Base-by-base conservation (phyloP, 2,329 filamentous ascomycete genomes). In the Myotisia sp. region DNA sequence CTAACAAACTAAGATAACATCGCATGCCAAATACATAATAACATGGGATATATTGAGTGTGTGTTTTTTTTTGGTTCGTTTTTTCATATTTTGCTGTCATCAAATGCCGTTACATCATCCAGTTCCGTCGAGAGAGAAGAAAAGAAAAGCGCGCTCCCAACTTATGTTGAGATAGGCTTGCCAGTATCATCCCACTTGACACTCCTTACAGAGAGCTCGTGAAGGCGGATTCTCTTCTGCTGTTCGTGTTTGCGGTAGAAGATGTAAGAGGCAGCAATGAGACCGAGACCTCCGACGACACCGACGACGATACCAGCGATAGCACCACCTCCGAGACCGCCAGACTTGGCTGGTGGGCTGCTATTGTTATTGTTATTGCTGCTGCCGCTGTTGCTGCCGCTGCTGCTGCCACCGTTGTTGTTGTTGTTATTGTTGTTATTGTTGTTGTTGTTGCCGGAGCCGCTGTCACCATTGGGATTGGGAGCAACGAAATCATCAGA, bases 291-390 rank as follows among this genome's bases (percentile, higher is more conserved):
- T 6, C 38, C 48, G 3, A 52, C 44, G 4, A 33, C 40, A 1
- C 50, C 50, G n/a, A 52, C 41, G 2, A 59, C 60, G 17, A 63
- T 58, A 6, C 61, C 61, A 3, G 59, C 61, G 39, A 63, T 63
- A 2, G 56, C 57, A 2, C 59, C 58, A 0, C 51, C 50, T 3
- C 57, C 60, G 2, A 64, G 47, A 8, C 52, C 47, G n/a, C n/a
- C n/a, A n/a, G n/a, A n/a, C n/a, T n/a, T n/a, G n/a, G n/a, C n/a
- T n/a, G 7, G n/a, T 18, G 6, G 18, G 6, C 6, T 10, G 19
- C 7, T n/a, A n/a, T n/a, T n/a, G 6, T 13, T n/a, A n/a, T n/a
- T n/a, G n/a, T n/a, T n/a, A n/a, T n/a, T n/a, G 24, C 12, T 13
- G n/a, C 7, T 7, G 9, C 8, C n/a, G 6, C 10, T 14, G 8